Evolutionary conservation across 2,329 filamentous ascomycete genomes (phyloP), one percentile per base, ranked within the genome.

Genomic region (Lecanicillium sp.): DNA sequence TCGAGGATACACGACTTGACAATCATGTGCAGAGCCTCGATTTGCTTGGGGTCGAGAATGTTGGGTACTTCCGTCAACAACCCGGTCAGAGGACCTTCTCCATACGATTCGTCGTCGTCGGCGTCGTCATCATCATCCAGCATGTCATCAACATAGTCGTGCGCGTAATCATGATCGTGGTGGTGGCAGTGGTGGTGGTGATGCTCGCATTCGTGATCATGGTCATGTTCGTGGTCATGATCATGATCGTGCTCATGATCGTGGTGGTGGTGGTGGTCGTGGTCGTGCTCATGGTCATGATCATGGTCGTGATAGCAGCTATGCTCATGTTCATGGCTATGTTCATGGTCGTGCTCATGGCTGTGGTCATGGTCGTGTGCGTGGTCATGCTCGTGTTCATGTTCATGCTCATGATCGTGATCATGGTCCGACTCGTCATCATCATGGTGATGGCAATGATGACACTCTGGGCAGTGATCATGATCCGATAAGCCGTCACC

Each of bases 21-120:
- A 43, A 96, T 94, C 89, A 96, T 95, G 40, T 94, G 90, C 38
- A 97, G 66, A 5, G 92, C 89, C 60, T 97, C 90, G 39, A 96
- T 96, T 61, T 97, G 90, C 40, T 88, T 89, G 0, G 90, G 90
- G 31, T 94, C 89, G 20, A 97, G 71, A 28, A 96, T 94, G 48
- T 97, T 84, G 20, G 90, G 90, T 11, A 97, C 87, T 57, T 97
- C 90, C 0, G 90, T 96, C 40, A 97, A 66, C 12, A 97, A 66
- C 11, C 90, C 90, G 14, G 87, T 84, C 54, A 86, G 73, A 17
- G 86, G 83, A 4, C 86, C 85, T 47, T 88, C 81, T 13, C 76
- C 80, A 49, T 84, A 84, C n/a, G 84, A 85, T 47, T 87, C 82
- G 51, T 88, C 83, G 44, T 88, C 84, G 39, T 81, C 77, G 12